Conservation (phyloP, 2,329 filamentous ascomycete genomes). For the Aspergillus transmontanensis region DNA sequence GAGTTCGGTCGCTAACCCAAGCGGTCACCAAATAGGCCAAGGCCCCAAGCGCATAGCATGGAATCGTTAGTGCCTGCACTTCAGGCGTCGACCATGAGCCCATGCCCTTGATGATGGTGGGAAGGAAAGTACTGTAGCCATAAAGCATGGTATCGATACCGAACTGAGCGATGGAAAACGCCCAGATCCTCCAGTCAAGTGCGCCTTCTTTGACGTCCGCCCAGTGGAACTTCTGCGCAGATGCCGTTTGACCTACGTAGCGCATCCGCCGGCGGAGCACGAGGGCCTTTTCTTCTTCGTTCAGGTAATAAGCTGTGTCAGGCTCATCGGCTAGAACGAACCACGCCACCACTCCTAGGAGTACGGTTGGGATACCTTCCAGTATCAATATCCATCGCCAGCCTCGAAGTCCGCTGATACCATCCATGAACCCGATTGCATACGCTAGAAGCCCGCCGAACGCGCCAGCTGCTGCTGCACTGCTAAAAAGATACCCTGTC, state of each 20-base stretch:
- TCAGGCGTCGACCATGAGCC: conserved; percentile 65
- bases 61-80: conserved; percentile 76
- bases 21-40: conserved; percentile 68
- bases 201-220: conserved; percentile 68
- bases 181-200: conserved; percentile 75
- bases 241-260: conserved; percentile 53
- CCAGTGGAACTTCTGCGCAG: conserved; percentile 59
- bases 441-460: conserved; percentile 74
- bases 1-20: conserved; percentile 67
- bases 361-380: conserved; percentile 60
- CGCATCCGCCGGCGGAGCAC: conserved; percentile 53
- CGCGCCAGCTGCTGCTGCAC: conserved; percentile 69
- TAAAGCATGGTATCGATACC: conserved; percentile 77
- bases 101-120: conserved; percentile 74
- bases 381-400: conserved; percentile 72
- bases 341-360: conserved; percentile 59
- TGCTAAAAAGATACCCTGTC: conserved; percentile 69
- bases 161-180: conserved; percentile 70
- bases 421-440: conserved; percentile 73
- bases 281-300: conserved; percentile 60
- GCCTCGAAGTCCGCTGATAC: conserved; percentile 62
- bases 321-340: conserved; percentile 68
- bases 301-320: conserved; percentile 64
- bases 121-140: conserved; percentile 75
- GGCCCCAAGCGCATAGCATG: conserved; percentile 74